phyloP scores from a whole-genome alignment of 1,284 basidiomycete genomes.

The Ustilago nuda region DNA sequence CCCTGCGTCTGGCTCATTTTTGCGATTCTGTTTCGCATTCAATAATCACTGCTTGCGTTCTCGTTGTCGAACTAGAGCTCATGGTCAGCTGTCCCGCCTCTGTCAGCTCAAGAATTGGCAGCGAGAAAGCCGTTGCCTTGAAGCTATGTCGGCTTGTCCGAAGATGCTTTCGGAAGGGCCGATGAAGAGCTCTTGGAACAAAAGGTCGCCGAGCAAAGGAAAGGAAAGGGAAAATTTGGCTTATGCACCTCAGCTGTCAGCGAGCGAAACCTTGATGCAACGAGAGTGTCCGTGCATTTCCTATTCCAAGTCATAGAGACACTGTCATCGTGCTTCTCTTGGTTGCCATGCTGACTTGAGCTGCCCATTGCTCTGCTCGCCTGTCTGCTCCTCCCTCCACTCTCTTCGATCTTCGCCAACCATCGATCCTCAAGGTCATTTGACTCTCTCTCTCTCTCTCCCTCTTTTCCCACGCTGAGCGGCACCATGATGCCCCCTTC shows the following conservation, averaged over 20 bases:
- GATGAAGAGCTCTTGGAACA: neutral
- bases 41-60: neutral
- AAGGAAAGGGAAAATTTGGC: neutral
- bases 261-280: slow-evolving; percentile 4
- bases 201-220: neutral
- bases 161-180: too few species aligned
- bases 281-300: neutral
- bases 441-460: neutral
- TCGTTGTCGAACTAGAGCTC: neutral
- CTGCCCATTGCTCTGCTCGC: neutral
- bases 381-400: neutral
- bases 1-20: slow-evolving; percentile 6
- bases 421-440: neutral
- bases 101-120: neutral
- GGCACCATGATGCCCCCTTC: neutral
- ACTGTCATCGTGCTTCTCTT: slow-evolving; percentile 3
- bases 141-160: too few species aligned
- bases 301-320: neutral
- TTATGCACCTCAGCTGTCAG: slow-evolving; percentile 22
- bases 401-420: neutral
- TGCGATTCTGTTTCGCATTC: slow-evolving; percentile 2
- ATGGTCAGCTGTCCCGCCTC: neutral
- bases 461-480: slow-evolving; percentile 1
- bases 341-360: slow-evolving; percentile 10
- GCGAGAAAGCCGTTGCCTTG: too few species aligned